phyloP scores from a whole-genome alignment of 2,329 filamentous ascomycete genomes.

The Fusarium hostae region DNA sequence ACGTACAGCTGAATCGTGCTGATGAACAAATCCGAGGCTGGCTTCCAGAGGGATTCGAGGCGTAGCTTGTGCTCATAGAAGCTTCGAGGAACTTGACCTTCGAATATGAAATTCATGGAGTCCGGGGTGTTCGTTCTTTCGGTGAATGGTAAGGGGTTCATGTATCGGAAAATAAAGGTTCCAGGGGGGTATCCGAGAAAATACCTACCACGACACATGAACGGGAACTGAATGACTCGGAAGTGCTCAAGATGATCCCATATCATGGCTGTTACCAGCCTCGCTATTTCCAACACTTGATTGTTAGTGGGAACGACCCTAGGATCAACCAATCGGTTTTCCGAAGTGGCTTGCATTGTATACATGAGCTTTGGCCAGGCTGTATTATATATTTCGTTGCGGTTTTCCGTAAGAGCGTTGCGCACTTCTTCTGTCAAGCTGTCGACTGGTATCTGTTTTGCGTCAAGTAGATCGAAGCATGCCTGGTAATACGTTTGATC shows the following conservation, averaged over 20 bases:
- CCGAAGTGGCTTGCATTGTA: neutral
- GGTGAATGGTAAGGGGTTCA: neutral
- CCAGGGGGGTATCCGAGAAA: neutral
- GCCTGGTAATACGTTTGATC: neutral
- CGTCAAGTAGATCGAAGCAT: neutral
- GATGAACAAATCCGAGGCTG: slow-evolving; percentile 5
- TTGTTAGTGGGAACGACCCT: neutral
- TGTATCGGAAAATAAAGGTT: slow-evolving; percentile 45
- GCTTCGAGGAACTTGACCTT: slow-evolving; percentile 18
- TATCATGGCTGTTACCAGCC: neutral
- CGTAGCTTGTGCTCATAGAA: neutral
- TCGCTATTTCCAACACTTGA: neutral
- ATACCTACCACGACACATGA: neutral
- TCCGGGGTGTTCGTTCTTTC: neutral
- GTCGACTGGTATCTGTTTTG: neutral
- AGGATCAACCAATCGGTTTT: neutral
- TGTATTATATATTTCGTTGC: neutral
- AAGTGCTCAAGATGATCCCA: neutral
- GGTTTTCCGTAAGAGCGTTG: neutral
- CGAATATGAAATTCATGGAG: slow-evolving; percentile 2
- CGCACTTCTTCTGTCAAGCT: neutral
- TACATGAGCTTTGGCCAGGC: neutral
- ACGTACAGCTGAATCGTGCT: neutral
- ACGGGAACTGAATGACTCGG: neutral
- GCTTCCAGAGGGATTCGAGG: neutral